Base-by-base conservation (phyloP, 768 basidiomycete species). In the Lentinula raphanica region DNA sequence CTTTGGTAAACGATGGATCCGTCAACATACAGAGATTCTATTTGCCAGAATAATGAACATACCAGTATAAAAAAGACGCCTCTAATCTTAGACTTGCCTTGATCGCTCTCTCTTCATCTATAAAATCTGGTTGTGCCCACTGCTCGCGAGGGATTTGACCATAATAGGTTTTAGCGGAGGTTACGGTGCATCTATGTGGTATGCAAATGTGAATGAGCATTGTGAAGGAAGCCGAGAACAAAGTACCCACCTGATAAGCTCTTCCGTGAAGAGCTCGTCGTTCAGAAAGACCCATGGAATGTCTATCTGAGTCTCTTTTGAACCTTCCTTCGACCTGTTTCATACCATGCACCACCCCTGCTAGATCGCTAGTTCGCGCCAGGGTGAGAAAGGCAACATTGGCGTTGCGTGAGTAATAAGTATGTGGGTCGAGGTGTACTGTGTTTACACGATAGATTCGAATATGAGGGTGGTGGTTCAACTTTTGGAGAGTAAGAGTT, bases 211-310 rank as follows among this genome's bases (percentile, higher is more conserved):
- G 6, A 5, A 35, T 42, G 19, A 5, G 27, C 2, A 42, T 2
- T 15, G 0, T 3, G n/a, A 2, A 42, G 8, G 19, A 42, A n/a
- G n/a, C n/a, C n/a, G n/a, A n/a, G n/a, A n/a, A n/a, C 19, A 42
- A 8, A 28, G 4, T 19, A 53, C 36, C 9, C 12, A 39, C 51
- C 32, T 35, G 19, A 39, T 53, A 17, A 53, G 39, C 28, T 53
- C 51, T 31, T 53, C 51, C 15, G 35, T 36, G 3, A 53, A 53
- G 5, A 36, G 51, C 36, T 53, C 36, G 36, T 53, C 51, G 21
- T 53, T 53, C 23, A 53, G n/a, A 27, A 53, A 53, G 19, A 53
- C 51, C 51, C 51, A 53, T 15, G 51, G 51, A 53, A 27, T 53
- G 51, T 39, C 51, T 36, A 28, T 53, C n/a, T n/a, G n/a, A n/a